Base-by-base conservation (phyloP, 352 stramenopile genomes). In the Phytophthora litchii region DNA sequence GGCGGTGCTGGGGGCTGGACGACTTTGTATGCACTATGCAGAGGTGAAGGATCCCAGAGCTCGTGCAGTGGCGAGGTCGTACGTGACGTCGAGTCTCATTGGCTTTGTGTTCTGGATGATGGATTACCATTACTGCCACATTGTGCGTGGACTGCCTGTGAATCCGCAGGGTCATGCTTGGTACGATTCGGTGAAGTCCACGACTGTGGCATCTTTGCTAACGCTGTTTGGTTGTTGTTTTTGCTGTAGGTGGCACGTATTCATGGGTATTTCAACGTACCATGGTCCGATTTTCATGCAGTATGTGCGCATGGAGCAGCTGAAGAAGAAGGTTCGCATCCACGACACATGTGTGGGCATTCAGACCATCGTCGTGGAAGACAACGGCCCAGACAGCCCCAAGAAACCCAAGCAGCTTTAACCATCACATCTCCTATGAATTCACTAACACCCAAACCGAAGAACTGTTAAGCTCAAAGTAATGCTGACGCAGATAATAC, bases 261-360 rank as follows among this genome's bases (percentile, higher is more conserved):
- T 94, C 65, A 91, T 89, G 72, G 81, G 83, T 31, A 76, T 94
- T 14, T 85, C 80, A 37, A 82, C 64, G 5, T 94, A 94, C 63
- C 72, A 91, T 52, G 85, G 85, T 1, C 81, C 83, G 0, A 77
- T 94, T 20, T 94, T 94, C 44, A 92, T 92, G 85, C 83, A 94
- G 59, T 94, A 90, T 70, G 81, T 92, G 47, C 83, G 85, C 11
- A 83, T 87, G 63, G 80, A 91, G 54, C 74, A 92, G 65, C 77
- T 87, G 10, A 53, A 92, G 67, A 73, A 79, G 36, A 88, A 88
- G 46, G 70, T 72, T 13, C 55, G 74, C 37, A 84, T 92, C 47
- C 57, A 70, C 25, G 53, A 78, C 34, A 76, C 69, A n/a, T 64
- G 61, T 36, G 65, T 89, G 25, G 80, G 80, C 16, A 88, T 92